These are phyloP conservation scores for Xylaria polymorpha DNA, from an alignment of 2,329 filamentous ascomycete species.

Conservation along the genomic window DNA sequence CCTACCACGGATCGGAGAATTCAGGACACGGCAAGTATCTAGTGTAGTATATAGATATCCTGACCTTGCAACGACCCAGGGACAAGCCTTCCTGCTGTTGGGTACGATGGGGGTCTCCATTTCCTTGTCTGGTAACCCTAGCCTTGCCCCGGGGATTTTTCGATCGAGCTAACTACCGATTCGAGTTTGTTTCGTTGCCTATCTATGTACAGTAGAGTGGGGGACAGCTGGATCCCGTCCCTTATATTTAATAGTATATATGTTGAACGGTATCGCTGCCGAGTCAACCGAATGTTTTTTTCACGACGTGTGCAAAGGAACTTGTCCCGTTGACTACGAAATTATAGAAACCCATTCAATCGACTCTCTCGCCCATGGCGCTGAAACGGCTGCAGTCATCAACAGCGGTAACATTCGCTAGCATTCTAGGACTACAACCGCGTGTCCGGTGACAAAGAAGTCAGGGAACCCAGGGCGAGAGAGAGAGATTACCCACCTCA, in stretches of 20 bases:
- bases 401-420: constrained; percentile 5
- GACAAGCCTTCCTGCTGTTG: constrained; percentile 25
- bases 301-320: background rate
- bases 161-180: constrained; percentile 38
- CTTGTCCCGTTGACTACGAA: background rate
- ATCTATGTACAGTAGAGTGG: constrained; percentile 16
- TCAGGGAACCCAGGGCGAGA: background rate
- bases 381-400: constrained; percentile 12
- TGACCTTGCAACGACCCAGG: constrained; percentile 26
- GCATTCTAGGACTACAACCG: constrained; percentile 10
- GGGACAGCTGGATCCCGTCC: constrained; percentile 22
- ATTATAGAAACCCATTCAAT: constrained; percentile 1
- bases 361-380: background rate
- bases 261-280: constrained; percentile 26
- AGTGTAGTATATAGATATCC: constrained; percentile 6
- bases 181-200: constrained; percentile 27
- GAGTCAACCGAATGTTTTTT: constrained; percentile 26
- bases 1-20: constrained; percentile 35
- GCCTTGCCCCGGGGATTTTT: constrained; percentile 34
- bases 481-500: constrained; percentile 1
- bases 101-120: constrained; percentile 24
- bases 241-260: constrained; percentile 7
- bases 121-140: constrained; percentile 31
- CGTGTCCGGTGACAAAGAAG: constrained; percentile 11
- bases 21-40: constrained; percentile 34